Evolutionary conservation across 305 asterid genomes (phyloP).

Genomic region (Rubia tinctorum): DNA sequence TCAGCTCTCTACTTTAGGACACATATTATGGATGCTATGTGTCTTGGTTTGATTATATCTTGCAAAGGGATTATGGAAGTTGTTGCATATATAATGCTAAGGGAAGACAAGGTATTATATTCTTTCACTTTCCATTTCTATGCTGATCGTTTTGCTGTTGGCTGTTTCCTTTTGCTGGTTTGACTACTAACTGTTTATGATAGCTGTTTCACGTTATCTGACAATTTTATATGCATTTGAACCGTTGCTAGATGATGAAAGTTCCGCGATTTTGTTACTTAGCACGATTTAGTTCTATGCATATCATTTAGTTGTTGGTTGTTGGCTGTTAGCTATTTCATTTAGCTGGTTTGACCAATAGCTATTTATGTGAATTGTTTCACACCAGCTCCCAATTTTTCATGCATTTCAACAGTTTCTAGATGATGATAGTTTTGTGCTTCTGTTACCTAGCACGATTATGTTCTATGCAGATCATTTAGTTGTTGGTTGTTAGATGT

Average conservation of each 20-base stretch:
- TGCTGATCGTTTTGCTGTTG: too few species aligned
- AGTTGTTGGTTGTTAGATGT: not conserved
- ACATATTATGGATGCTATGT: conserved; percentile 36
- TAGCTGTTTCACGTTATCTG: too few species aligned
- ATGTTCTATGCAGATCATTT: conserved; percentile 6
- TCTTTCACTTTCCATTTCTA: too few species aligned
- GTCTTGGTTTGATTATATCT: conserved; percentile 55
- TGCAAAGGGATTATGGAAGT: conserved; percentile 59
- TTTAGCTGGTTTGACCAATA: not conserved
- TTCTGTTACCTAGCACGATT: conserved; percentile 44
- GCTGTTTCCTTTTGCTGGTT: not conserved
- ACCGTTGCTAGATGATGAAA: conserved; percentile 43
- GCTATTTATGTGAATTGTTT: not conserved
- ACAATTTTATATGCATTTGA: conserved; percentile 16
- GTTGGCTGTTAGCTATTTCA: too few species aligned
- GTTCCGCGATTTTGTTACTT: conserved; percentile 39
- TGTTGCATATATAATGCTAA: conserved; percentile 32
- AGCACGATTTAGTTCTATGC: conserved; percentile 35
- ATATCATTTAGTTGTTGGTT: too few species aligned
- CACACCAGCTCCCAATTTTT: too few species aligned
- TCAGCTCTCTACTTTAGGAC: conserved; percentile 32
- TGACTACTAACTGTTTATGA: too few species aligned
- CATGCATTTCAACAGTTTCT: conserved; percentile 36
- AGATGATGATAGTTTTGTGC: conserved; percentile 40
- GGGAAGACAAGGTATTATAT: conserved; percentile 48